Base-by-base conservation (phyloP, 345 rosid species). In the Hibiscus mutabilis region DNA sequence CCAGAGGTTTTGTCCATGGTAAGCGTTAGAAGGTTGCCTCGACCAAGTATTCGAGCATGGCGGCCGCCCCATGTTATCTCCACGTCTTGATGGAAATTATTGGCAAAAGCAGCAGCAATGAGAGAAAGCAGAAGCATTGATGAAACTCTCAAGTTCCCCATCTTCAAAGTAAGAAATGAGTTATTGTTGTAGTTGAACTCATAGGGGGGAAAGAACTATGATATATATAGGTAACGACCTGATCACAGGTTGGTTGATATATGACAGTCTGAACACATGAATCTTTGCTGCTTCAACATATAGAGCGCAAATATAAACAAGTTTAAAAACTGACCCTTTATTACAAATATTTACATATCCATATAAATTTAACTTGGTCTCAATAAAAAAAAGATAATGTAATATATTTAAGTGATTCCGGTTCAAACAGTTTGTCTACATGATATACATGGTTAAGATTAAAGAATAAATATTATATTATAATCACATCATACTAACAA, bases 11-110 rank as follows among this genome's bases (percentile, higher is more conserved):
- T 72, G 69, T 84, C 86, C 21, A 82, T 79, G 47, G 65, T 1
- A 1, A 84, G 85, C n/a, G 80, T 82, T 24, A 84, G 60, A 62
- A 84, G 79, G 35, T 77, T 60, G 7, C 82, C 86, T 51, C 70
- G 73, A 79, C 75, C 77, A 65, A 78, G 61, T 59, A 82, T 37
- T 14, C 31, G 75, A 72, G 73, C 85, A 37, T 80, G 79, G 29
- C 79, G 81, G 53, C 83, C 73, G 16, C 87, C 87, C 85, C 87
- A 82, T 3, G 86, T 78, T 42, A 78, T 76, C 52, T 80, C 85
- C 51, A 82, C 81, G 25, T 84, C 76, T 42, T 69, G 72, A 73
- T 74, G 60, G 63, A 84, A 75, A 58, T 80, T 74, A 31, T 65
- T 44, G 55, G 78, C 78, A 18, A 80, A 77, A 31, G 35, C 61